Base-by-base conservation (phyloP, 192 early-diverging fungal genomes). In the Entomortierella parvispora region DNA sequence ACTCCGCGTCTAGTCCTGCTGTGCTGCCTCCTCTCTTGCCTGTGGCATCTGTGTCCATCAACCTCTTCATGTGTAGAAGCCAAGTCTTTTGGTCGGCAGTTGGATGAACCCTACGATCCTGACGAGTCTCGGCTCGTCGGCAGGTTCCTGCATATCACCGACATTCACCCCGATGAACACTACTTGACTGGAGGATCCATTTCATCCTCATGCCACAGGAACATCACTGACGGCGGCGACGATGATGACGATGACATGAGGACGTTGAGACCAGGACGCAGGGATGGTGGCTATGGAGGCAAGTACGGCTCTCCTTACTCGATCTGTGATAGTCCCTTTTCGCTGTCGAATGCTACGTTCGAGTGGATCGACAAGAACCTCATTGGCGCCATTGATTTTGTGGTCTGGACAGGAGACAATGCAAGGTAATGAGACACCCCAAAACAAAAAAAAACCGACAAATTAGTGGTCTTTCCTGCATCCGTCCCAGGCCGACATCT, bases 351-450 rank as follows among this genome's bases (percentile, higher is more conserved):
- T 32, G 85, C 86, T 6, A 92, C 89, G 0, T 77, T 88, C 59
- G 83, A 89, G 2, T 86, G 85, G 66, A 71, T 93, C 37, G 81
- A 77, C 42, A 69, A 81, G 34, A 66, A 83, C 32, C 78, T 85
- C 77, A 84, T 72, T 25, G 70, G 72, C 46, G 65, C 76, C 18
- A 66, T 91, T 29, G 92, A 93, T 74, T 93, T 93, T 88, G 83
- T 93, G 3, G 58, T 89, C 26, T 93, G 90, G 89, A 93, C 92
- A 3, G 92, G 92, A 28, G 92, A 93, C 69, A 92, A 90, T 83
- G 87, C 88, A 17, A 74, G 87, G 87, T 89, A 80, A 51, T 50
- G 23, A 23, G 18, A 6, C 5, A 5, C 6, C n/a, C 18, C 18
- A n/a, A n/a, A n/a, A n/a, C n/a, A n/a, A n/a, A n/a, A n/a, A n/a